These are phyloP conservation scores for Prinsepia uniflora DNA, from an alignment of 306 rosid genomes.

Conservation along the genomic window DNA sequence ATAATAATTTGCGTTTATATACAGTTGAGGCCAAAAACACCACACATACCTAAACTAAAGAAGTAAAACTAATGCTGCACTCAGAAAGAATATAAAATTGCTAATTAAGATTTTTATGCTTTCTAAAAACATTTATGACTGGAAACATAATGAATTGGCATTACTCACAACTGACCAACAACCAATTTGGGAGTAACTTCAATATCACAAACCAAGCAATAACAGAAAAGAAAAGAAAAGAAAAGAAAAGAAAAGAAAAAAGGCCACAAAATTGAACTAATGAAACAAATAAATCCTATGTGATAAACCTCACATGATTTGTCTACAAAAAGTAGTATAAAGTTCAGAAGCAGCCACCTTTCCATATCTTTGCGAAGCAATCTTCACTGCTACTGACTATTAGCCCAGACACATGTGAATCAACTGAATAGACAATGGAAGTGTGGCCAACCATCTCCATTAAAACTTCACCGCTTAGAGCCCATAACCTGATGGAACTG, in stretches of 20 bases:
- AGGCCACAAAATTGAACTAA: not conserved
- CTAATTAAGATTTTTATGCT: not conserved
- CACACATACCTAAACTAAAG: constrained; percentile 5
- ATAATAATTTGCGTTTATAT: constrained; percentile 7
- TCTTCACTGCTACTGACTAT: constrained; percentile 89
- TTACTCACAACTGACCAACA: not conserved
- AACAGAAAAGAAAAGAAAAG: not conserved
- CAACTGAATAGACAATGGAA: constrained; percentile 90
- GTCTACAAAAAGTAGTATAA: constrained; percentile 12
- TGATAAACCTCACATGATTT: not conserved
- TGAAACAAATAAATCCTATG: not conserved
- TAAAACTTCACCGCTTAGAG: constrained; percentile 66
- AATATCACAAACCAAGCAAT: not conserved
- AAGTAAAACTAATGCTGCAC: not conserved
- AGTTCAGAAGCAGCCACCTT: constrained; percentile 50
- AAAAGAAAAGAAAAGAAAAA: not conserved
- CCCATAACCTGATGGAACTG: constrained; percentile 91
- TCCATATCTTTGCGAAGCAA: constrained; percentile 87
- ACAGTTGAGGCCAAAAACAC: not conserved
- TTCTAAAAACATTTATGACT: not conserved
- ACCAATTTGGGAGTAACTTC: not conserved
- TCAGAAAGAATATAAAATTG: not conserved
- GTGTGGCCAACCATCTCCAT: constrained; percentile 97
- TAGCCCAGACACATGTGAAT: constrained; percentile 81
- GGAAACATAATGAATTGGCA: not conserved